phyloP scores from a whole-genome alignment of 2,329 filamentous ascomycete species.

The Penicillium sp. region DNA sequence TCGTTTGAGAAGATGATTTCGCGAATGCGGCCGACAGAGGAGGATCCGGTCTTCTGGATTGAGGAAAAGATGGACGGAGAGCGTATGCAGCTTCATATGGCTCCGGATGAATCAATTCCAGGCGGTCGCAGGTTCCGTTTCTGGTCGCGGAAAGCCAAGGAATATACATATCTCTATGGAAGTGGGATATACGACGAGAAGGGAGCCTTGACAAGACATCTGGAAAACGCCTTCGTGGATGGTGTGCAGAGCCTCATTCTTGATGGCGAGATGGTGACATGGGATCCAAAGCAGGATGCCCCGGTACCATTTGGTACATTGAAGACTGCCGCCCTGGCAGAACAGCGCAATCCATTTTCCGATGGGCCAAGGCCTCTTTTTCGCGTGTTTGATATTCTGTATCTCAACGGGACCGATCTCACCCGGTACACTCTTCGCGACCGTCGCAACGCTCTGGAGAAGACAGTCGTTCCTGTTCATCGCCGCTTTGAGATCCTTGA shows the following conservation, averaged over 20 bases:
- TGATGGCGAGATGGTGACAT: conserved; percentile 98
- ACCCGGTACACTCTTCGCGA: conserved; percentile 84
- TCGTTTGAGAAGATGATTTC: conserved; percentile 80
- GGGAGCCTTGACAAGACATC: conserved; percentile 78
- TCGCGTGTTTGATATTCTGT: conserved; percentile 88
- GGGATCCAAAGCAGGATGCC: conserved; percentile 85
- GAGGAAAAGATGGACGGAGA: conserved; percentile 98
- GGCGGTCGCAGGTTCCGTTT: conserved; percentile 80
- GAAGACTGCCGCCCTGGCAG: conserved; percentile 84
- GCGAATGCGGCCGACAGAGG: conserved; percentile 68
- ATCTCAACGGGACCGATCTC: conserved; percentile 79
- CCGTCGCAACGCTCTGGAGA: conserved; percentile 74
- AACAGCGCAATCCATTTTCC: conserved; percentile 73
- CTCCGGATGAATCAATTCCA: conserved; percentile 68
- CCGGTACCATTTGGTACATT: conserved; percentile 90
- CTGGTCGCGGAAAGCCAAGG: conserved; percentile 95
- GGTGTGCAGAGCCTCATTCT: conserved; percentile 86
- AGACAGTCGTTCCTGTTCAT: conserved; percentile 71
- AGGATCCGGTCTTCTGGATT: conserved; percentile 87
- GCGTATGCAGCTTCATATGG: conserved; percentile 95
- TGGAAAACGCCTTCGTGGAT: conserved; percentile 76
- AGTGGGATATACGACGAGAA: conserved; percentile 74
- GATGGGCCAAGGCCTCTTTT: conserved; percentile 77
- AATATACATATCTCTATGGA: conserved; percentile 95
- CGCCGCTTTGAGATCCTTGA: conserved; percentile 83